phyloP scores from a whole-genome alignment of 2,329 filamentous ascomycete genomes.

The Sphaerostilbella broomeana region DNA sequence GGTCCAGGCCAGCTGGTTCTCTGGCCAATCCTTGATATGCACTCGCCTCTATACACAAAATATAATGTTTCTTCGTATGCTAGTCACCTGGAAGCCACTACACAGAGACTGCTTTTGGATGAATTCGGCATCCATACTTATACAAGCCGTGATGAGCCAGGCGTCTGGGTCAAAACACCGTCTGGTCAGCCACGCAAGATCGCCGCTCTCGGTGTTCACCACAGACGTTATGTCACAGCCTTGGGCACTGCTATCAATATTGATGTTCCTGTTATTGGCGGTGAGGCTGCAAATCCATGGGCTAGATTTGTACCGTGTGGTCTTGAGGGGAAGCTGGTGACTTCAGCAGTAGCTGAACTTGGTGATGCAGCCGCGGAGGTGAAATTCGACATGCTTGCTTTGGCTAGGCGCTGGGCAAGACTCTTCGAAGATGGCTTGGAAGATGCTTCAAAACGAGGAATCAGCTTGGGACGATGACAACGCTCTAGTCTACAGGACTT shows the following conservation, averaged over 20 bases:
- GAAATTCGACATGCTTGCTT: constrained; percentile 22
- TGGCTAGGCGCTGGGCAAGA: constrained; percentile 28
- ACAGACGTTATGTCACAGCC: constrained; percentile 73
- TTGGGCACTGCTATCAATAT: constrained; percentile 81
- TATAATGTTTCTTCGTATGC: constrained; percentile 73
- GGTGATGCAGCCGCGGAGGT: constrained; percentile 10
- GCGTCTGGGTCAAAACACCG: constrained; percentile 62
- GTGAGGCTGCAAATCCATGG: constrained; percentile 44
- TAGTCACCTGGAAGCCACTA: constrained; percentile 66
- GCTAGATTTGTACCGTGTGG: constrained; percentile 84
- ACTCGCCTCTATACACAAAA: constrained; percentile 44
- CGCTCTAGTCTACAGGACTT: no score
- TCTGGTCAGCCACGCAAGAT: constrained; percentile 57
- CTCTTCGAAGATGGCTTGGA: constrained; percentile 30
- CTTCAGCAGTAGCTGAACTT: constrained; percentile 59
- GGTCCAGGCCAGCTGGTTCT: constrained; percentile 87
- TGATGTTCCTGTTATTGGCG: constrained; percentile 46
- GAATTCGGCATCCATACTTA: constrained; percentile 52
- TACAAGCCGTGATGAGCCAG: constrained; percentile 67
- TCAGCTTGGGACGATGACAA: constrained; percentile 8
- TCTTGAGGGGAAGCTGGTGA: constrained; percentile 69
- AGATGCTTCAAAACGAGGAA: constrained; percentile 22
- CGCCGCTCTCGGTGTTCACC: constrained; percentile 85
- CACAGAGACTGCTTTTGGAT: constrained; percentile 56
- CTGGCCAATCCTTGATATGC: constrained; percentile 87